Evolutionary conservation across 2,329 filamentous ascomycete genomes (phyloP).

Genomic region (Boeremia lycopersici): DNA sequence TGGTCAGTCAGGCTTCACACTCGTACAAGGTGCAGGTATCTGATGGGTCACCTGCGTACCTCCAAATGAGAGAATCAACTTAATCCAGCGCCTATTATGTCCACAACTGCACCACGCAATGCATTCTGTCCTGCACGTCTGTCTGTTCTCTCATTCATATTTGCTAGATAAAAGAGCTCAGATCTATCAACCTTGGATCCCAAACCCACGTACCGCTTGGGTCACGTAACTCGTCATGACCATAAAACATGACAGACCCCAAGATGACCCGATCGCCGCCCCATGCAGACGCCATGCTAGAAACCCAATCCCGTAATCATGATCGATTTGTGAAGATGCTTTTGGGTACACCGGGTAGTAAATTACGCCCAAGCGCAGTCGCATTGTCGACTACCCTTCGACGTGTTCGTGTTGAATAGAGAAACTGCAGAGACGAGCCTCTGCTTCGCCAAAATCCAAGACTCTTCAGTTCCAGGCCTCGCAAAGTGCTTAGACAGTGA

Average conservation of each 20-base stretch:
- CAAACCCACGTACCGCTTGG: constrained; percentile 21
- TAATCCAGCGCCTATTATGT: not conserved
- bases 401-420: constrained; percentile 8
- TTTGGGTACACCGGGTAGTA: constrained; percentile 34
- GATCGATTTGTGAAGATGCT: constrained; percentile 35
- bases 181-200: constrained; percentile 36
- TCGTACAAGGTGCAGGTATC: too few species aligned
- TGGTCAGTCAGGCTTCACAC: too few species aligned
- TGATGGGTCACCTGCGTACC: too few species aligned
- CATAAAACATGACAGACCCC: constrained; percentile 37
- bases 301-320: constrained; percentile 39
- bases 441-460: not conserved
- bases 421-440: constrained; percentile 10
- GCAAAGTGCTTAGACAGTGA: constrained; percentile 67
- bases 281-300: constrained; percentile 49
- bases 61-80: too few species aligned
- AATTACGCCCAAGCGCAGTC: constrained; percentile 26
- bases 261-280: constrained; percentile 41
- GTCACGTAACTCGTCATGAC: constrained; percentile 35
- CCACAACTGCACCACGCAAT: not conserved
- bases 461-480: not conserved
- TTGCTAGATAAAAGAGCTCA: constrained; percentile 35
- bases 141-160: constrained; percentile 26
- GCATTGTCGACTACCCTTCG: constrained; percentile 1
- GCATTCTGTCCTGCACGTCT: not conserved